Base-by-base conservation (phyloP, 1,139 yeast genomes). In the Blastobotrys capitulatus region DNA sequence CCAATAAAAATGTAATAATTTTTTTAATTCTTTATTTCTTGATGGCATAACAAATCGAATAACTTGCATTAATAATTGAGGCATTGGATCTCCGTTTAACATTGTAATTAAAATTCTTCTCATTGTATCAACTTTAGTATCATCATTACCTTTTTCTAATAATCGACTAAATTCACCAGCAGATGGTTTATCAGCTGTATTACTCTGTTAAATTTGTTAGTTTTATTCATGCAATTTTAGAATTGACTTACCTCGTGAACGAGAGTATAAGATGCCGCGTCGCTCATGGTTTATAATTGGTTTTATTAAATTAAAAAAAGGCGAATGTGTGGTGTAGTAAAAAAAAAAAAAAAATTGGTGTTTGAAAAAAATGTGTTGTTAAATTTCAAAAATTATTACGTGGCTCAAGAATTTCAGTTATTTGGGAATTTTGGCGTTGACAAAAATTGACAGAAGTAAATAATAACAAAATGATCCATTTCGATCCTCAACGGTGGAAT, bases 1-100 rank as follows among this genome's bases (percentile, higher is more conserved):
- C 98, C 98, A 94, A 74, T 94, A 94, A 64, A 89, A 88, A 65
- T 92, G 94, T 58, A 94, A 75, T 64, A 94, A 76, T 69, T 90
- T 92, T 75, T 94, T 94, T 70, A 94, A 79, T 61, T 84, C 87
- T 71, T 92, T 94, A 71, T 83, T 83, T 63, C 78, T 85, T 19
- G 96, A 87, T 19, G 98, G 98, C 97, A 94, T 89, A 51, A 94
- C 94, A 63, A 88, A 94, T 63, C 98, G 80, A 62, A 94, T 92
- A 59, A 94, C 86, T 67, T 90, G 96, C 98, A 94, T 92, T 70
- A 94, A 78, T 60, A 94, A 75, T 57, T 86, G 95, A n/a, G 96
- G 94, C 82, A 92, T 76, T 51, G 95, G 82, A 62, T 92, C 96
- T 31, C 97, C 96, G 64, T 88, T 94, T 58, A 92, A 78, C 81